Base-by-base conservation (phyloP, 2,329 filamentous ascomycete species). In the Cercospora sesami region DNA sequence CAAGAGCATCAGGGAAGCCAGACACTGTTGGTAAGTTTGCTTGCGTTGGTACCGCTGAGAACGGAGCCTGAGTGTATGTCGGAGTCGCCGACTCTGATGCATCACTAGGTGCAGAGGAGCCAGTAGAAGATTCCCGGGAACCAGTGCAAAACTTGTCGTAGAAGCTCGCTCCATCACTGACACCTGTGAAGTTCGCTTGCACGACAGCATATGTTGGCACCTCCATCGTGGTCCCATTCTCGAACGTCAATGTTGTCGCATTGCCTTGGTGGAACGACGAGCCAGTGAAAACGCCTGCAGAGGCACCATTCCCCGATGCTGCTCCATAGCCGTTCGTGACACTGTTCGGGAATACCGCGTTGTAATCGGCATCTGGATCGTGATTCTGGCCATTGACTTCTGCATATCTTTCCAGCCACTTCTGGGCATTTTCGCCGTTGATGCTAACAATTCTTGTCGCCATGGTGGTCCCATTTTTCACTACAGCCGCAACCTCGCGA, bases 361-460 rank as follows among this genome's bases (percentile, higher is more conserved):
- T 81, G 76, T 79, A 82, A 57, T 79, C 74, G 4, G 78, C 77
- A 66, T 82, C 79, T 1, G 78, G 77, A 66, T 82, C 81, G 28
- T 81, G 79, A 42, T 76, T 77, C 31, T 73, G 71, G 7, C 60
- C 62, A 18, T 75, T 74, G 39, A 77, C 68, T 1, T 71, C 62
- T 30, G 80, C 78, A 14, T 75, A 16, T 73, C 16, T 74, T 4
- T 73, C 70, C 9, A 82, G 71, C 31, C 75, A 81, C 7, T 73
- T 70, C 31, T 76, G 69, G 3, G 77, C 77, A 59, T 74, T 72
- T 28, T 77, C 71, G 1, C 78, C 80, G 57, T 81, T 79, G 67
- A 82, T 81, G 28, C 73, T 75, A 23, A 72, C 75, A n/a, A 82
- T 66, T 0, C 79, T 71, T 2, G 80, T 81, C 1, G 78, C 48